Conservation (phyloP, 1,139 yeast species). For the Candida gigantensis region DNA sequence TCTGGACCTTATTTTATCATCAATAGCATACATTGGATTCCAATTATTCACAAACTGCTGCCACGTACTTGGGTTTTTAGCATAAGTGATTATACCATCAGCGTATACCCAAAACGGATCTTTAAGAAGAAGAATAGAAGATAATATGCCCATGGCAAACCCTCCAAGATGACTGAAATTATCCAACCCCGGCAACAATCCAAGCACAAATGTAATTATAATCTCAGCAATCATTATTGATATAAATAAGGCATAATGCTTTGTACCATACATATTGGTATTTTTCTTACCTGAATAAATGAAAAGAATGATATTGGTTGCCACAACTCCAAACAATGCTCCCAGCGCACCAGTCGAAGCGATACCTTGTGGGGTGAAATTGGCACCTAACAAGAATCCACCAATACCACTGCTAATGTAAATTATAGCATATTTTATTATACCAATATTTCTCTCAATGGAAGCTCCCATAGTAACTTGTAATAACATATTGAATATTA, state of each 20-base stretch:
- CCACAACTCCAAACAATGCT: conserved; percentile 68
- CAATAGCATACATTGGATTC: conserved; percentile 40
- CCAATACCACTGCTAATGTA: conserved; percentile 65
- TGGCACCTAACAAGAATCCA: conserved; percentile 72
- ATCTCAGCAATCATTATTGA: conserved; percentile 56
- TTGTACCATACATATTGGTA: conserved; percentile 45
- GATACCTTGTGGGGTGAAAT: conserved; percentile 69
- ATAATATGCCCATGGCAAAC: conserved; percentile 60
- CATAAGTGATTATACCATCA: conserved; percentile 44
- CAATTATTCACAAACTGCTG: conserved; percentile 46
- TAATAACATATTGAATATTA: conserved; percentile 61
- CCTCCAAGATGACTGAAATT: conserved; percentile 81
- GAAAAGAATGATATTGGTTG: conserved; percentile 59
- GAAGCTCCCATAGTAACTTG: conserved; percentile 65
- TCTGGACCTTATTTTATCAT: conserved; percentile 33
- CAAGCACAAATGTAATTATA: conserved; percentile 61
- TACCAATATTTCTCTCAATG: conserved; percentile 63
- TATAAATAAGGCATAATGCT: conserved; percentile 46
- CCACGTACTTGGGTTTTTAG: conserved; percentile 36
- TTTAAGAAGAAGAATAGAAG: conserved; percentile 54
- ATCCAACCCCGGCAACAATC: conserved; percentile 73
- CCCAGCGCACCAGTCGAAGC: conserved; percentile 81
- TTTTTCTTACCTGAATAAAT: conserved; percentile 55
- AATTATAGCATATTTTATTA: conserved; percentile 53
- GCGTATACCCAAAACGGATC: conserved; percentile 56